Base-by-base conservation (phyloP, 192 early-diverging fungal species). In the Pilaira anomala region DNA sequence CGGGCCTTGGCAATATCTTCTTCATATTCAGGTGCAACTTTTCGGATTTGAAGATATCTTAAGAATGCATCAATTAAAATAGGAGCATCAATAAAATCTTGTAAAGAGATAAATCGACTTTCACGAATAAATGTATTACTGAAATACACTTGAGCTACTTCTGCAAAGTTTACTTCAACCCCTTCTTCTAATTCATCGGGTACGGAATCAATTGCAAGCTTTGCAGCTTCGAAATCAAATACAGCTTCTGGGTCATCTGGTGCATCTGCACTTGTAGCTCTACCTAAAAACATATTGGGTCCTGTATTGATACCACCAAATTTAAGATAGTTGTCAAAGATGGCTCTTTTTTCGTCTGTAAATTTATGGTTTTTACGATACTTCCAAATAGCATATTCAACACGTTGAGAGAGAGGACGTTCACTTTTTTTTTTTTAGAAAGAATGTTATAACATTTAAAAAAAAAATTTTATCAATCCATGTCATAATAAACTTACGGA, bases 311-410 rank as follows among this genome's bases (percentile, higher is more conserved):
- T 76, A 9, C 83, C 83, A 8, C 83, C 83, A 63, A 78, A 83
- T 14, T 62, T 58, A 22, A 85, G 67, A 46, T 85, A 85, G 28
- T 66, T 60, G 14, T 73, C 70, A 58, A 85, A 67, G 41, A 85
- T 78, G 49, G 63, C 52, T 2, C 71, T 67, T 14, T 74, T 74
- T n/a, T 62, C 63, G 5, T 63, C 41, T 7, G 22, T 69, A 29
- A 85, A 83, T 53, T 74, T 78, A 30, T 80, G 80, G 25, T 81
- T 85, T 44, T 82, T 79, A 36, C 74, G 74, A 56, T 80, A 85
- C 36, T 72, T 74, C 30, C 73, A 73, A 29, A 85, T 67, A 0
- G 83, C 83, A 58, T 71, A 56, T 51, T 80, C 83, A 4, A 85
- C 72, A 21, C 83, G 71, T 29, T 80, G 73, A 0, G 74, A 70